Base-by-base conservation (phyloP, 495 filamentous ascomycete species). In the Polyplosphaeria fusca region DNA sequence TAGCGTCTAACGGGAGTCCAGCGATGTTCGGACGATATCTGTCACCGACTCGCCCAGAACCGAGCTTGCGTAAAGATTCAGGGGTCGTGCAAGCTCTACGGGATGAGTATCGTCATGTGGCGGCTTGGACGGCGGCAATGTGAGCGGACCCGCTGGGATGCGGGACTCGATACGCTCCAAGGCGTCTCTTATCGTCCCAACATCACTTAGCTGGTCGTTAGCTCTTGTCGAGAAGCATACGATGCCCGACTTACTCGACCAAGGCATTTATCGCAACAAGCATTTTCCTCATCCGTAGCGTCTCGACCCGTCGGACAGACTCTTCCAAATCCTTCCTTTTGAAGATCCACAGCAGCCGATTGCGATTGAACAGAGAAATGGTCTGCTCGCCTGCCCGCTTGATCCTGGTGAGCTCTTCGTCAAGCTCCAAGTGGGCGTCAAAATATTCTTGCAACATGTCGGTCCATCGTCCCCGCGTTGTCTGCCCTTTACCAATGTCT, bases 281-380 rank as follows among this genome's bases (percentile, higher is more conserved):
- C 55, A 59, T 59, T 30, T 58, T 58, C n/a, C 55, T 43, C 55
- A 52, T 46, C 9, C 55, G 55, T 35, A 59, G 43, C 9, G 55
- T 59, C 23, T 59, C 55, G 5, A 52, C 42, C 11, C 55, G 47
- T 40, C 22, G 45, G 3, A 59, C 55, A 5, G 55, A 52, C 23
- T 59, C 55, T 45, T 59, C 47, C 16, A 59, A 24, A 19, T 59
- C 48, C 20, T 59, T 52, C 18, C 55, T 35, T 30, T 45, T 52
- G 42, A 59, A 59, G 25, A 59, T 28, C 55, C 47, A 59, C 0
- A 59, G 30, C 14, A 52, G 23, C 9, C 55, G 35, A 25, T 52
- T 52, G 22, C 39, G 43, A 27, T 47, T 59, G 45, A 59, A 50
- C 25, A 47, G 16, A 19, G 55, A 59, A 14, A 30, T 45, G 4